phyloP scores from a whole-genome alignment of 2,329 filamentous ascomycete species.

The Atkinsonella texensis region DNA sequence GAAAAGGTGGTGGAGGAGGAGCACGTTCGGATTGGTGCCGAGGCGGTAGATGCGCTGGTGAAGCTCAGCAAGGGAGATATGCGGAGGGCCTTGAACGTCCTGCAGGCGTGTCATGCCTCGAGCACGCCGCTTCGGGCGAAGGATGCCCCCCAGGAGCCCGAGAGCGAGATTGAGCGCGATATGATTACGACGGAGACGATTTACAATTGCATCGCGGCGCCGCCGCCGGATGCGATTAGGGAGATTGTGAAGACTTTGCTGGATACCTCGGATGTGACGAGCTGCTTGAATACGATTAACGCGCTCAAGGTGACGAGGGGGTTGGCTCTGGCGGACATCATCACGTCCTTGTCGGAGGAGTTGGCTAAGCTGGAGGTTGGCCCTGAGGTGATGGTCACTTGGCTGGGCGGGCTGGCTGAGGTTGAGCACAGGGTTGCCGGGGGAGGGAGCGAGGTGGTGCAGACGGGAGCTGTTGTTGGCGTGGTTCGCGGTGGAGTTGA shows the following conservation, averaged over 20 bases:
- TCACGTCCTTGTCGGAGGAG: constrained; percentile 77
- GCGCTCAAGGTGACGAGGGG: constrained; percentile 77
- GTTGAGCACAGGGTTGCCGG: constrained; percentile 86
- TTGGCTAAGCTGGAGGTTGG: constrained; percentile 72
- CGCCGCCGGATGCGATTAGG: constrained; percentile 77
- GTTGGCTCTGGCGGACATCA: constrained; percentile 83
- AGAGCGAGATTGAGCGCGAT: constrained; percentile 61
- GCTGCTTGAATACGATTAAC: constrained; percentile 79
- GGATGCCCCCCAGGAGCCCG: constrained; percentile 44
- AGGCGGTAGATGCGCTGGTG: constrained; percentile 75
- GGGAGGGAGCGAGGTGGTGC: constrained; percentile 74
- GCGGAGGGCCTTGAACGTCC: constrained; percentile 84
- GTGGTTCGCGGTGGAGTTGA: constrained; percentile 81
- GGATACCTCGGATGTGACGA: constrained; percentile 75
- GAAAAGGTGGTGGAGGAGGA: constrained; percentile 86
- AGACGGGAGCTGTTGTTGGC: constrained; percentile 87
- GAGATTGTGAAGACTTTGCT: constrained; percentile 77
- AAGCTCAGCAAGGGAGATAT: constrained; percentile 90
- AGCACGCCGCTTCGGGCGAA: constrained; percentile 60
- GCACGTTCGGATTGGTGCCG: constrained; percentile 66
- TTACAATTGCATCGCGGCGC: constrained; percentile 94
- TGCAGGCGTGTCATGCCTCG: constrained; percentile 93
- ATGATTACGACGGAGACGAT: constrained; percentile 81
- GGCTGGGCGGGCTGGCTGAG: constrained; percentile 83
- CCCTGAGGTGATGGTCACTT: constrained; percentile 75